Evolutionary conservation across 768 basidiomycete genomes (phyloP).

Genomic region (Crassisporium funariophilum): DNA sequence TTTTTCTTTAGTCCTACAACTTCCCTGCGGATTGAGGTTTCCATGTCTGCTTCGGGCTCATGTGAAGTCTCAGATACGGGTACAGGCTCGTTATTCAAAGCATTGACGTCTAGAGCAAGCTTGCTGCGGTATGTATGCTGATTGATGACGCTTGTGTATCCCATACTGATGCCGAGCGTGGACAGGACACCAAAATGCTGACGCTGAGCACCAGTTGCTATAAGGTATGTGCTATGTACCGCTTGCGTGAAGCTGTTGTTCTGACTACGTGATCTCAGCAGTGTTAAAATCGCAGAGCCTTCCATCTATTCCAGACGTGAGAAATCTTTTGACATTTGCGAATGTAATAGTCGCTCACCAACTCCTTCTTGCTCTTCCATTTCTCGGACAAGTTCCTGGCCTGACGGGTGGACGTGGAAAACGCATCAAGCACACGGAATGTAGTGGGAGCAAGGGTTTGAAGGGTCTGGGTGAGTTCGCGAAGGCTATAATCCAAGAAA

Average conservation of each 20-base stretch:
- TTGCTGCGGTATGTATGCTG: no score
- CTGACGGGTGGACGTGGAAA: conserved; percentile 17
- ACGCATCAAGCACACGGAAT: conserved; percentile 17
- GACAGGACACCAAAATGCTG: conserved; percentile 33
- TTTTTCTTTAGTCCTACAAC: neutral
- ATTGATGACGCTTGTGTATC: conserved; percentile 20
- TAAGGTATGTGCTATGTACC: conserved; percentile 31
- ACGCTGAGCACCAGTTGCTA: conserved; percentile 32
- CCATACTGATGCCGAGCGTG: conserved; percentile 28
- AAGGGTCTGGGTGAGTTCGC: neutral
- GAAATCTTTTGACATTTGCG: neutral
- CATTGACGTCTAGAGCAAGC: no score
- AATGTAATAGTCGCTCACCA: conserved; percentile 10
- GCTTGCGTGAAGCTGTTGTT: conserved; percentile 28
- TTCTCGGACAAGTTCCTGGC: neutral
- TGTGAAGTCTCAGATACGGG: no score
- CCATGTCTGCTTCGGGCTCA: neutral
- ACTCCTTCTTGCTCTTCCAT: conserved; percentile 8
- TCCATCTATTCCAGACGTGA: conserved; percentile 18
- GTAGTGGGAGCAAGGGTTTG: conserved; percentile 5
- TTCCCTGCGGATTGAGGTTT: neutral
- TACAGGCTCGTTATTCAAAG: no score
- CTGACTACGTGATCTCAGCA: conserved; percentile 30
- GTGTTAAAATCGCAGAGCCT: conserved; percentile 15
- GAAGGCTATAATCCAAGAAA: conserved; percentile 14